Evolutionary conservation across 305 asterid genomes (phyloP), one percentile per base, ranked within the genome.

Genomic region (Solanum aculeatissimum): DNA sequence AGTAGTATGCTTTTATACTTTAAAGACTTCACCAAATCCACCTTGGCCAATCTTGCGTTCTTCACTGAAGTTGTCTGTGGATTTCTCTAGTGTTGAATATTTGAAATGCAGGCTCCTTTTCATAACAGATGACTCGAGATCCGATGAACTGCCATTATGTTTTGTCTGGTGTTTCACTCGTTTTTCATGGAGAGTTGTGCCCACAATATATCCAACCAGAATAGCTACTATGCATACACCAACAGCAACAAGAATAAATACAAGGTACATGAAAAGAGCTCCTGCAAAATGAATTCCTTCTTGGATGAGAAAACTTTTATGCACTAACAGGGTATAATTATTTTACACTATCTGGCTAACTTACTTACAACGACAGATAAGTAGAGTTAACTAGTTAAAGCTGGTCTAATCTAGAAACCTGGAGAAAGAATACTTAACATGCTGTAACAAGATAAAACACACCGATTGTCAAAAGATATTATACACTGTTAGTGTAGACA

Each of bases 11-110:
- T 51, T 53, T 78, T 58, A 71, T 63, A 85, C 87, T 74, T 85
- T 85, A 80, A 78, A 85, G 51, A 85, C 84, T 38, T 80, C 84
- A 21, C 87, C 87, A 11, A 81, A 85, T 65, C 84, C 87, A 27
- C 87, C 87, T 40, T 85, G 84, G 49, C 84, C 87, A 80, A 85
- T 65, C 84, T 85, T 85, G 62, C 29, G 27, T 21, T 53, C 84
- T 49, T 66, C 84, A 38, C 51, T 58, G 32, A 84, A 77, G 80
- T 84, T 84, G 54, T 77, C 77, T 27, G 86, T 84, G 5, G 86
- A 74, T 83, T 83, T 83, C 35, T 66, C 85, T 32, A 83, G 49
- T 19, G 85, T 83, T n/a, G 85, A 83, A 66, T 83, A 83, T 49
- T 83, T 68, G 53, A 83, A 83, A 83, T 83, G 85, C 43, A 83